Conservation (phyloP, 306 rosid species). For the Malus sieversii region DNA sequence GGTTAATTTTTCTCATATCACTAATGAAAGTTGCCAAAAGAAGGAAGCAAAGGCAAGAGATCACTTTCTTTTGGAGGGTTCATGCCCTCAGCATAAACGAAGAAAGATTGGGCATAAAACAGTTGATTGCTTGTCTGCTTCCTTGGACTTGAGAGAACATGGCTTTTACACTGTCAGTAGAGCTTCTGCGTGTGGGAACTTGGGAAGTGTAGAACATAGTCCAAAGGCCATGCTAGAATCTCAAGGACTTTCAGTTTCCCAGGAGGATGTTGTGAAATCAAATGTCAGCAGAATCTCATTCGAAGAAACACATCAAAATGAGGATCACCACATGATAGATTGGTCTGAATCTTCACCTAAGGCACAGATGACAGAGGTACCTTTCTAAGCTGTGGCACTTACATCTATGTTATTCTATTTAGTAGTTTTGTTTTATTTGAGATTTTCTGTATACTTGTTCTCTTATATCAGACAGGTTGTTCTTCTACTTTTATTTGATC, state of each 20-base stretch:
- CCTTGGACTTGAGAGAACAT: slow-evolving; percentile 29
- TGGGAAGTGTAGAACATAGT: slow-evolving; percentile 29
- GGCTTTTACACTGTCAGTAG: slow-evolving; percentile 16
- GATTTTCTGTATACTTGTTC: neutral
- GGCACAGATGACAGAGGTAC: slow-evolving; percentile 49
- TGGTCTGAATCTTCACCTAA: slow-evolving; percentile 27
- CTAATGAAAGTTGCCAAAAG: slow-evolving; percentile 17
- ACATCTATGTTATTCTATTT: neutral
- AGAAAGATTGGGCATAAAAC: slow-evolving; percentile 35
- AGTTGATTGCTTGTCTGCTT: slow-evolving; percentile 15
- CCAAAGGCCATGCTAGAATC: slow-evolving; percentile 23
- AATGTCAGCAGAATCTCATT: slow-evolving; percentile 6
- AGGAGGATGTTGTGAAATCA: slow-evolving; percentile 15
- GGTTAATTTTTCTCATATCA: slow-evolving; percentile 10
- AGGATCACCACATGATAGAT: slow-evolving; percentile 25
- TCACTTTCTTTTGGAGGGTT: slow-evolving; percentile 31
- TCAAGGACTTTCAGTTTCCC: slow-evolving; percentile 21
- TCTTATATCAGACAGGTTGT: neutral
- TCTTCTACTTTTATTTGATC: neutral
- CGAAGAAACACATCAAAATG: slow-evolving; percentile 25
- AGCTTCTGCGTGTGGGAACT: slow-evolving; percentile 10
- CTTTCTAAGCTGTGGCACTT: neutral
- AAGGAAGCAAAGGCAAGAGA: slow-evolving; percentile 13
- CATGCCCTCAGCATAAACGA: slow-evolving; percentile 40
- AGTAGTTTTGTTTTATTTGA: neutral